Percentiles rank a stretch among this genome's conserved stretches.
phyloP scores from a whole-genome alignment of 805 yeast genomes.

The Metschnikowia continentalis region DNA sequence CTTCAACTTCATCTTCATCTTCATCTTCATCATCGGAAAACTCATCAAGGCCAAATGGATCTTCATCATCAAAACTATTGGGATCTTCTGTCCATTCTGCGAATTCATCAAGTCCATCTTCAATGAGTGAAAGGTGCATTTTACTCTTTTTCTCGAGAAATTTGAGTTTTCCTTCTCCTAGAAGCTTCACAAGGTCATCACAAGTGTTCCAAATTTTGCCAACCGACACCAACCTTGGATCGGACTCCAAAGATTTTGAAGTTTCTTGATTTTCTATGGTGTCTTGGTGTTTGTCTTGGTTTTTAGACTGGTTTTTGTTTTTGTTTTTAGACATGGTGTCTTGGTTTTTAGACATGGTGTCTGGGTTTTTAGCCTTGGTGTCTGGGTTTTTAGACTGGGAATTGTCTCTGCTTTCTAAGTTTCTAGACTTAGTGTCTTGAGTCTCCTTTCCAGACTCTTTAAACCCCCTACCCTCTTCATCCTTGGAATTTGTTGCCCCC shows the following conservation, averaged over 20 bases:
- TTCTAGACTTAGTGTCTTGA: slow-evolving; percentile 14
- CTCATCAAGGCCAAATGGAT: slow-evolving; percentile 47
- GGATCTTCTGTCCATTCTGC: slow-evolving; percentile 70
- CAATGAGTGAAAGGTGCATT: slow-evolving; percentile 43
- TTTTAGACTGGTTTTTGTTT: not conserved
- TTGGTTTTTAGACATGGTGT: not conserved
- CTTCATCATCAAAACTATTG: slow-evolving; percentile 39
- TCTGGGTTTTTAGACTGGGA: not conserved
- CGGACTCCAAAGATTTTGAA: not conserved
- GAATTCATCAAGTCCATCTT: slow-evolving; percentile 64
- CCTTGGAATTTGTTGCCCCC: too few relatives aligned
- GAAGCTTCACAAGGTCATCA: slow-evolving; percentile 41
- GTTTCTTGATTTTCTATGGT: slow-evolving; percentile 10
- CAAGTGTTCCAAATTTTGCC: slow-evolving; percentile 74
- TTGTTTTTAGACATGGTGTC: slow-evolving; percentile 20
- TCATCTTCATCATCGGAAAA: slow-evolving; percentile 13
- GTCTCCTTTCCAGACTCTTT: not conserved
- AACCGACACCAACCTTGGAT: slow-evolving; percentile 48
- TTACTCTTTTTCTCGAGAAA: slow-evolving; percentile 45
- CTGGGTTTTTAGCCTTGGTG: slow-evolving; percentile 19
- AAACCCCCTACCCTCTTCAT: slow-evolving; percentile 1
- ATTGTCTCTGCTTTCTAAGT: slow-evolving; percentile 10
- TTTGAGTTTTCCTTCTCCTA: slow-evolving; percentile 51
- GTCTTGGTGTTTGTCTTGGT: slow-evolving; percentile 11
- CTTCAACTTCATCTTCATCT: not conserved